Evolutionary conservation across 2,329 filamentous ascomycete genomes (phyloP), one percentile per base, ranked within the genome.

Genomic region (Penicillium crustosum): DNA sequence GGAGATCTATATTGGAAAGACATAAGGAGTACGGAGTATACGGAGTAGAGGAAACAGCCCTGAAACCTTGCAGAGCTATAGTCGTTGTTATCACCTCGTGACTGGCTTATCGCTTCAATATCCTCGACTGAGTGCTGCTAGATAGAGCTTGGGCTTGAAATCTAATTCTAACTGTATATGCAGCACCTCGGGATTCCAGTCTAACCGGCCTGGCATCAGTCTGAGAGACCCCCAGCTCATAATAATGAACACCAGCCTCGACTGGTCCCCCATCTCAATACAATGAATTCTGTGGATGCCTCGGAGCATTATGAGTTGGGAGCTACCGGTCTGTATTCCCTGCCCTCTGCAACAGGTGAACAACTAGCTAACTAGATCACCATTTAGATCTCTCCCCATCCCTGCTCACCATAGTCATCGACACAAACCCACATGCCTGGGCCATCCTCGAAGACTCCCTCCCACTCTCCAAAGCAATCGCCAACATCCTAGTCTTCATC

Each of bases 361-460:
- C 39, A 45, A 43, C 53, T 54, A 23, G 48, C 36, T 52, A 17
- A 48, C 9, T 12, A 33, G 33, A 42, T 45, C n/a, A 43, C 44
- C 38, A 35, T 43, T 15, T 62, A 83, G 83, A 81, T 57, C 80
- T 82, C 39, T 78, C 84, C 12, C 91, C 94, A 0, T 96, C 93
- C 15, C 87, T 99, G 36, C 86, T 97, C 52, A 89, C 91, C 66
- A 88, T 99, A 69, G 83, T 99, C 70, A 84, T 99, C 78, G 94
- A 99, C 79, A 97, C 93, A 27, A 99, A 99, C 73, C 94, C 94
- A 2, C 89, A 93, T 67, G 93, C 94, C 67, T 96, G 94, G 94
- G 87, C 90, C 7, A 82, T 90, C 59, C 84, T 97, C 44, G 82
- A 87, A 60, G 78, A 86, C 56, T 85, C 84, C 33, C 86, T 97